These are phyloP conservation scores for Salix suchowensis DNA, from an alignment of 345 rosid species.

Conservation along the genomic window DNA sequence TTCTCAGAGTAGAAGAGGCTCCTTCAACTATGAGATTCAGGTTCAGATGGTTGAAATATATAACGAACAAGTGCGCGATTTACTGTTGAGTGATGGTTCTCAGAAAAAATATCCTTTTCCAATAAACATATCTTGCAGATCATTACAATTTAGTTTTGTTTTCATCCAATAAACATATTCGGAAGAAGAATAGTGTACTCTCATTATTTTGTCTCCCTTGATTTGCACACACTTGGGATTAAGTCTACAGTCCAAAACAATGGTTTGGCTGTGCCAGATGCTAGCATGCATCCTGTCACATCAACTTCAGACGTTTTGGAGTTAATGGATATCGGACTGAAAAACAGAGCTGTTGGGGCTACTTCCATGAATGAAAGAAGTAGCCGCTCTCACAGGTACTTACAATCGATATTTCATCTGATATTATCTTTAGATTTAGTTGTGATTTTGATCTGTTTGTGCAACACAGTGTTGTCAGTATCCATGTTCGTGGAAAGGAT, in stretches of 20 bases:
- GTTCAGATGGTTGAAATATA: conserved; percentile 95
- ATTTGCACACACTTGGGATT: conserved; percentile 77
- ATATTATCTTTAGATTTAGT: not conserved
- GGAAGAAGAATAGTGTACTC: not conserved
- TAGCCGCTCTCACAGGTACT: conserved; percentile 91
- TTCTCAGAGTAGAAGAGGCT: conserved; percentile 51
- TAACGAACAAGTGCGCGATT: conserved; percentile 82
- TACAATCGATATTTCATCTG: not conserved
- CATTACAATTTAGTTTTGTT: not conserved
- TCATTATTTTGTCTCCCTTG: conserved; percentile 38
- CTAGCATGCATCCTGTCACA: conserved; percentile 65
- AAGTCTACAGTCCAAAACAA: conserved; percentile 41
- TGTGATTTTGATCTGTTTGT: conserved; percentile 8
- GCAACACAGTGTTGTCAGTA: conserved; percentile 63
- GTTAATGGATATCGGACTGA: conserved; percentile 65
- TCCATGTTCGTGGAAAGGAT: conserved; percentile 83
- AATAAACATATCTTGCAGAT: not conserved
- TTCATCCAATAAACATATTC: not conserved
- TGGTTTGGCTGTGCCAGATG: conserved; percentile 94
- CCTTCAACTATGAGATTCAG: conserved; percentile 52
- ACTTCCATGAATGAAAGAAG: conserved; percentile 93
- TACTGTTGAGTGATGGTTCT: conserved; percentile 49
- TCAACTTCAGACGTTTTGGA: conserved; percentile 72
- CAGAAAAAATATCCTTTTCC: conserved; percentile 80
- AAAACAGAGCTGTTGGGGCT: conserved; percentile 66